Conservation (phyloP, 2,329 filamentous ascomycete species). For the Colletotrichum tropicicola region DNA sequence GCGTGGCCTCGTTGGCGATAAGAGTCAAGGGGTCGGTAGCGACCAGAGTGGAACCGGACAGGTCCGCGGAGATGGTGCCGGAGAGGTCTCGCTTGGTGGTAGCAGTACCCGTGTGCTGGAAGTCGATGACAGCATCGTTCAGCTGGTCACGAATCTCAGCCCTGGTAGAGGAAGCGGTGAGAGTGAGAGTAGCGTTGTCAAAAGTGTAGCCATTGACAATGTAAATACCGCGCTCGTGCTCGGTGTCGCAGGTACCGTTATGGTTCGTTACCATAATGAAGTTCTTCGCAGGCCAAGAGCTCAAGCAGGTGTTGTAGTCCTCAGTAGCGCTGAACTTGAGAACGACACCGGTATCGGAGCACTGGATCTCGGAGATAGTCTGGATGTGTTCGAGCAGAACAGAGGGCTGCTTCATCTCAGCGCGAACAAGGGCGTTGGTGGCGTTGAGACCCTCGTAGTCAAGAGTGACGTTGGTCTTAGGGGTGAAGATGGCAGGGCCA, state of each 20-base stretch:
- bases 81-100: conserved; percentile 21
- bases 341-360: conserved; percentile 16
- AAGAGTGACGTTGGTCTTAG: conserved; percentile 30
- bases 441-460: conserved; percentile 29
- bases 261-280: conserved; percentile 53
- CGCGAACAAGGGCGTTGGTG: conserved; percentile 25
- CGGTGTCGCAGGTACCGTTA: conserved; percentile 46
- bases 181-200: conserved; percentile 17
- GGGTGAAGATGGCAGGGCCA: conserved; percentile 30
- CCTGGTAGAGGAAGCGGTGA: conserved; percentile 13
- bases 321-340: conserved; percentile 29
- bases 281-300: conserved; percentile 28
- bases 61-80: conserved; percentile 12
- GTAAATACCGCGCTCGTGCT: conserved; percentile 49
- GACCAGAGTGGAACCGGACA: conserved; percentile 19
- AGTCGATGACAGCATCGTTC: conserved; percentile 28
- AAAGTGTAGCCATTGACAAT: conserved; percentile 34
- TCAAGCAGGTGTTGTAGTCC: conserved; percentile 31
- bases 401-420: conserved; percentile 30
- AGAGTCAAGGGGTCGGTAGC: conserved; percentile 40
- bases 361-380: conserved; percentile 26
- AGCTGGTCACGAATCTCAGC: conserved; percentile 22
- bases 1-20: conserved; percentile 42
- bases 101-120: conserved; percentile 26
- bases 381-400: conserved; percentile 33